Evolutionary conservation across 148 eudicot genomes (phyloP).

Genomic region (Oxyria digyna): DNA sequence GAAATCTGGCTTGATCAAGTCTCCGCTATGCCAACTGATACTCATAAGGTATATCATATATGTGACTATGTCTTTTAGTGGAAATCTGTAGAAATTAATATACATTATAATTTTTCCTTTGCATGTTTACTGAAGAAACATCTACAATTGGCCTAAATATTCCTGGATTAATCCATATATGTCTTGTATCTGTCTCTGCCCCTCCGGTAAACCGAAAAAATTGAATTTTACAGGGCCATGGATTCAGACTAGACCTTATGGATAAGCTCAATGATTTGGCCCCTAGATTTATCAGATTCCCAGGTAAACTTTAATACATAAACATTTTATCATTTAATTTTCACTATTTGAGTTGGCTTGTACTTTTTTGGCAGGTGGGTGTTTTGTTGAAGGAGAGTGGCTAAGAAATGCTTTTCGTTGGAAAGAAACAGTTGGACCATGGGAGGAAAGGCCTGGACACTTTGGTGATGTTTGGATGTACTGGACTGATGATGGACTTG

Average conservation of each 20-base stretch:
- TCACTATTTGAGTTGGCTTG: not conserved
- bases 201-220: not conserved
- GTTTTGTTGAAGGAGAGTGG: slow-evolving; percentile 77
- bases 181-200: no score
- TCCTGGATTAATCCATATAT: no score
- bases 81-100: not conserved
- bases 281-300: slow-evolving; percentile 87
- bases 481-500: slow-evolving; percentile 72
- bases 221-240: slow-evolving; percentile 57
- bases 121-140: no score
- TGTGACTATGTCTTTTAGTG: not conserved
- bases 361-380: slow-evolving; percentile 65
- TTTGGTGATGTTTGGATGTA: slow-evolving; percentile 63
- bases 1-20: slow-evolving; percentile 90
- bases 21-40: slow-evolving; percentile 68
- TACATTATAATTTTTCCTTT: no score
- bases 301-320: slow-evolving; percentile 31
- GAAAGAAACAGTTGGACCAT: slow-evolving; percentile 79
- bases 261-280: slow-evolving; percentile 63
- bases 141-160: no score
- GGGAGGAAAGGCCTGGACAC: slow-evolving; percentile 82
- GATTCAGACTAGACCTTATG: slow-evolving; percentile 73
- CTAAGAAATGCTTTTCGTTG: slow-evolving; percentile 70
- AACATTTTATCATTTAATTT: not conserved
- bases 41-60: slow-evolving; percentile 59